Conservation (phyloP, 352 stramenopile species). For the Globisporangium paroecandrum region DNA sequence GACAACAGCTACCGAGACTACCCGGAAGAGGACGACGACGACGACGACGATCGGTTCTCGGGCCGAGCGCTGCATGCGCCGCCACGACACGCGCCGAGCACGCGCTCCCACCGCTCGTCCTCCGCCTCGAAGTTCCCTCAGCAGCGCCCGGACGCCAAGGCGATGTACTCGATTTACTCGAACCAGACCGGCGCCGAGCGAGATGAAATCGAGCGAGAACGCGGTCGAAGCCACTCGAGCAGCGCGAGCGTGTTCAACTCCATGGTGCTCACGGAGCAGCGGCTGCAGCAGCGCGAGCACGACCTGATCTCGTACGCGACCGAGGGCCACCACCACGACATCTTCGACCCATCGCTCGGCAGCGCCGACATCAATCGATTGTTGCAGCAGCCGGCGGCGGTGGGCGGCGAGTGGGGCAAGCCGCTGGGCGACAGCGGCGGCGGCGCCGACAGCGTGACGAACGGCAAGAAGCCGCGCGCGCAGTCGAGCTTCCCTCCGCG, state of each 20-base stretch:
- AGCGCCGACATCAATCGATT: conserved; percentile 2
- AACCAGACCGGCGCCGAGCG: conserved; percentile 15
- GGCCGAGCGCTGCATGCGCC: conserved; percentile 6
- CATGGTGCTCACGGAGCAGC: conserved; percentile 51
- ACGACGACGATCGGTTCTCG: conserved; percentile 23
- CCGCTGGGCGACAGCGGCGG: background rate
- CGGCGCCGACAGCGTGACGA: background rate
- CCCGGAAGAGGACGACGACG: conserved; percentile 31
- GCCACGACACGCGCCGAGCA: conserved; percentile 6
- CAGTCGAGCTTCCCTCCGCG: conserved; percentile 64
- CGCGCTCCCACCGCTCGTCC: conserved; percentile 7
- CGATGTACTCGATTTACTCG: conserved; percentile 36
- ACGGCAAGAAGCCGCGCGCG: conserved; percentile 22
- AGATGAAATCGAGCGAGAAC: conserved; percentile 4
- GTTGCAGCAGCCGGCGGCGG: background rate
- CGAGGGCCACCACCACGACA: conserved; percentile 41
- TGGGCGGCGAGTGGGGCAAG: conserved; percentile 13
- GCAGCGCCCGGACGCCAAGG: conserved; percentile 16
- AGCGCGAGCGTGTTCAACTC: conserved; percentile 38
- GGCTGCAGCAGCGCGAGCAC: conserved; percentile 57
- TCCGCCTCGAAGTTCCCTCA: conserved; percentile 7
- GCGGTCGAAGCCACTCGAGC: conserved; percentile 18
- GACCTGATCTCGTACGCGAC: conserved; percentile 56
- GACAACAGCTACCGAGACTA: conserved; percentile 23
- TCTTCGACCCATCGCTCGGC: conserved; percentile 19